These are phyloP conservation scores for Colletotrichum viniferum DNA, from an alignment of 2,329 filamentous ascomycete genomes.

Conservation along the genomic window DNA sequence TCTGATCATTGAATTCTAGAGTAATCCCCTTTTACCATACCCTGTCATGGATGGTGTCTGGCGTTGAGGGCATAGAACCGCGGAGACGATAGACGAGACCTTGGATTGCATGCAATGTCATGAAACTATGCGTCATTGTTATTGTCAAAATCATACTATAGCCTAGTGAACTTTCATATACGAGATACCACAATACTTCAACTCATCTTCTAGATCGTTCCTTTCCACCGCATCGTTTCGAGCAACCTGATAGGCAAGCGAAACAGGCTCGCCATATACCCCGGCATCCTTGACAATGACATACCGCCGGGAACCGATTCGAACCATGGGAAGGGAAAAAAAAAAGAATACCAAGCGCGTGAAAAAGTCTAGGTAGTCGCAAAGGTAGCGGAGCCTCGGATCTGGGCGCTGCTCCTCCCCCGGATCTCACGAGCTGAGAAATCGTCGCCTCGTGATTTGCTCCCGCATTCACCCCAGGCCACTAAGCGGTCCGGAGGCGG, in stretches of 20 bases:
- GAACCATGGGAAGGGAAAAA: neutral
- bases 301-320: neutral
- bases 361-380: neutral
- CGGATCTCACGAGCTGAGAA: conserved; percentile 12
- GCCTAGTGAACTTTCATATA: neutral
- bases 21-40: conserved; percentile 14
- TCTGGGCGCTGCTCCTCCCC: neutral
- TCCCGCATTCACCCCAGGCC: conserved; percentile 14
- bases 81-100: neutral
- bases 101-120: neutral
- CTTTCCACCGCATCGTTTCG: neutral
- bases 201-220: neutral
- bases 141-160: neutral
- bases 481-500: neutral
- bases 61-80: neutral
- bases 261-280: neutral
- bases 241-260: neutral
- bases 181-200: neutral
- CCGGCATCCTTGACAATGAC: neutral
- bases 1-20: conserved; percentile 28
- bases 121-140: neutral
- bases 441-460: conserved; percentile 18
- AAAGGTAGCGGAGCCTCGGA: conserved; percentile 7
- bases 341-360: neutral
- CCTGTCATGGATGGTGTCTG: neutral